Percentiles rank a stretch among this genome's conserved stretches.
Conservation (phyloP, 257 asterid species). For the Solanum dulcamara region DNA sequence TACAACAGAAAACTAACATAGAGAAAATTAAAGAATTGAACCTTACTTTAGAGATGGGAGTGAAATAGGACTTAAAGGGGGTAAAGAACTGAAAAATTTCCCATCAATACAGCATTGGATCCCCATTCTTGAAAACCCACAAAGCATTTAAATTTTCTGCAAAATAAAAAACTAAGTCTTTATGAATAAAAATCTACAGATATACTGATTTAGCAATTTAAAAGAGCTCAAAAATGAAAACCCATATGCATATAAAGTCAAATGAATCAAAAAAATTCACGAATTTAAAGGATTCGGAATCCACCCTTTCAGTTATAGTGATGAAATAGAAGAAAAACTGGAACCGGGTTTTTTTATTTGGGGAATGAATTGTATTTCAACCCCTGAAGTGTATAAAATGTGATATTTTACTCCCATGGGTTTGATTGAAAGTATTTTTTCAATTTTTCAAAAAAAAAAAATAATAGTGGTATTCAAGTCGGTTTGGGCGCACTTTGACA, state of each 20-base stretch:
- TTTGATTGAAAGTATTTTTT: neutral
- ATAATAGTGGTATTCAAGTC: neutral
- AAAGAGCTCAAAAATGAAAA: neutral
- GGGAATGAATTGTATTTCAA: neutral
- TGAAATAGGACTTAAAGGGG: conserved; percentile 27
- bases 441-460: too few relatives aligned
- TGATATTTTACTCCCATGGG: neutral
- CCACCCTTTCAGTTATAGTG: neutral
- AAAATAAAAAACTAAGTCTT: neutral
- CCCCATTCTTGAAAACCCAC: conserved; percentile 30
- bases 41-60: conserved; percentile 50
- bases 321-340: neutral
- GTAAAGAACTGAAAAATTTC: conserved; percentile 22
- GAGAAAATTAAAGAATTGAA: neutral
- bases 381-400: neutral
- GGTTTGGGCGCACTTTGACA: neutral
- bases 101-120: conserved; percentile 25
- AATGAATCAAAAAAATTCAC: neutral
- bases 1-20: neutral
- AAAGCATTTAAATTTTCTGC: neutral
- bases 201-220: neutral
- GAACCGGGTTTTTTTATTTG: neutral
- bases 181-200: neutral
- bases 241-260: neutral
- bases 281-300: neutral